These are phyloP conservation scores for Citrullus amarus DNA, from an alignment of 306 rosid genomes.

Conservation along the genomic window DNA sequence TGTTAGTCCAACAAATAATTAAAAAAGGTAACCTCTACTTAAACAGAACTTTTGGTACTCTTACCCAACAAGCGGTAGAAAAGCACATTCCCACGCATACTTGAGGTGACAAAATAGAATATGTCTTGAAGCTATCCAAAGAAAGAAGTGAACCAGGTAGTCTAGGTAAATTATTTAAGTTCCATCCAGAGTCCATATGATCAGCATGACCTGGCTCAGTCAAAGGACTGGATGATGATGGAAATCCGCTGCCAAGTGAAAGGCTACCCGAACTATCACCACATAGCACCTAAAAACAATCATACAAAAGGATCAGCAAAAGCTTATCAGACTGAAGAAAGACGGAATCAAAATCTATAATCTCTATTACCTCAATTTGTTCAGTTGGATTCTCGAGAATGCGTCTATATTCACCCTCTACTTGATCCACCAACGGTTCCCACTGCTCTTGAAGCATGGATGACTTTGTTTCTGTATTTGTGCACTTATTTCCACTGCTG, in stretches of 20 bases:
- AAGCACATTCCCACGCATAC: constrained; percentile 79
- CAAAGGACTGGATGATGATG: constrained; percentile 21
- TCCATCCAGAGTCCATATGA: constrained; percentile 64
- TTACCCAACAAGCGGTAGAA: constrained; percentile 66
- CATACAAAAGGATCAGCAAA: background rate
- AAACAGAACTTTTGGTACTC: constrained; percentile 7
- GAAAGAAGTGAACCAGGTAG: constrained; percentile 70
- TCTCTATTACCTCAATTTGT: constrained; percentile 57
- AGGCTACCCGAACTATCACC: constrained; percentile 28
- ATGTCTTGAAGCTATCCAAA: constrained; percentile 48
- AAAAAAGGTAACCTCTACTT: background rate
- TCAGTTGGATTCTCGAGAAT: constrained; percentile 69
- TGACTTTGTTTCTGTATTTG: constrained; percentile 18
- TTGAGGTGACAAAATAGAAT: constrained; percentile 27
- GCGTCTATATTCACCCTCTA: constrained; percentile 71
- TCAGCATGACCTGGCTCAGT: constrained; percentile 20
- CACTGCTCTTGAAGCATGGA: constrained; percentile 20
- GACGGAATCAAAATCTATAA: background rate
- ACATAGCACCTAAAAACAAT: constrained; percentile 45
- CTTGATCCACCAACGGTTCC: constrained; percentile 58
- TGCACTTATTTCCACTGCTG: constrained; percentile 16
- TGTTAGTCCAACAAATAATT: background rate
- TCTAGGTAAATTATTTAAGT: constrained; percentile 45
- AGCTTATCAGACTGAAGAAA: background rate
- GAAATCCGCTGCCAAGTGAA: constrained; percentile 60